A percentile compares a stretch with the other conserved stretches of the same genome.
phyloP scores from a whole-genome alignment of 1,139 yeast genomes.

The Blastobotrys aristatus region DNA sequence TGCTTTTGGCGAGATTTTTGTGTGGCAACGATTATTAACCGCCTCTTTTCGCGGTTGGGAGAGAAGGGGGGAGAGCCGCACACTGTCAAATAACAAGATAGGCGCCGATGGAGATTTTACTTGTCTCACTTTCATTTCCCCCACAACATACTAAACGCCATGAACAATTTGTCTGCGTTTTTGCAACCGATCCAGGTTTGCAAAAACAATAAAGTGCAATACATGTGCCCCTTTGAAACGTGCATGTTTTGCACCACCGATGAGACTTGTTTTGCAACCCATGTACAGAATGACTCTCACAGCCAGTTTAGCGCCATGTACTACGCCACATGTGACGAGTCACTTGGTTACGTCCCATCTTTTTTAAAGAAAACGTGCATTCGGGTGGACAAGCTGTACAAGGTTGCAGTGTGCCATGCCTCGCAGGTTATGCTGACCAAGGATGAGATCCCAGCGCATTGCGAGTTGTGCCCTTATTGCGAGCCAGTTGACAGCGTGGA shows the following conservation, averaged over 20 bases:
- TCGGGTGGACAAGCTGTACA: conserved; percentile 6
- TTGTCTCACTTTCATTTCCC: too few species aligned
- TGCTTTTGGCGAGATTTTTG: too few species aligned
- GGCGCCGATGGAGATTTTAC: too few species aligned
- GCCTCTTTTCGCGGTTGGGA: too few species aligned
- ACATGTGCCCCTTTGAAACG: background rate
- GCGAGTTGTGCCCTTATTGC: conserved; percentile 3
- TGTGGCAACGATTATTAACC: too few species aligned
- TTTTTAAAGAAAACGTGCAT: background rate
- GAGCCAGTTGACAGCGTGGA: background rate
- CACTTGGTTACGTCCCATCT: background rate
- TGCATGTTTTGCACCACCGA: background rate
- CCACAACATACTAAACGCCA: too few species aligned
- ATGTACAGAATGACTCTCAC: background rate
- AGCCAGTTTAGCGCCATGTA: background rate
- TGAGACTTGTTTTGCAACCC: background rate
- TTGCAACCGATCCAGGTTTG: too few species aligned
- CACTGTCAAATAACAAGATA: too few species aligned
- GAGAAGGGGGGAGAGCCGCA: too few species aligned
- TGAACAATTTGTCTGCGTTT: too few species aligned
- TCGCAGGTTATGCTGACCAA: background rate
- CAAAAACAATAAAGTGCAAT: background rate
- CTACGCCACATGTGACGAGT: background rate
- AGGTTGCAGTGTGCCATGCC: conserved; percentile 12
- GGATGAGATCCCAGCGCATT: conserved; percentile 4